phyloP scores from a whole-genome alignment of 2,329 filamentous ascomycete genomes.

The Fusarium graminum region DNA sequence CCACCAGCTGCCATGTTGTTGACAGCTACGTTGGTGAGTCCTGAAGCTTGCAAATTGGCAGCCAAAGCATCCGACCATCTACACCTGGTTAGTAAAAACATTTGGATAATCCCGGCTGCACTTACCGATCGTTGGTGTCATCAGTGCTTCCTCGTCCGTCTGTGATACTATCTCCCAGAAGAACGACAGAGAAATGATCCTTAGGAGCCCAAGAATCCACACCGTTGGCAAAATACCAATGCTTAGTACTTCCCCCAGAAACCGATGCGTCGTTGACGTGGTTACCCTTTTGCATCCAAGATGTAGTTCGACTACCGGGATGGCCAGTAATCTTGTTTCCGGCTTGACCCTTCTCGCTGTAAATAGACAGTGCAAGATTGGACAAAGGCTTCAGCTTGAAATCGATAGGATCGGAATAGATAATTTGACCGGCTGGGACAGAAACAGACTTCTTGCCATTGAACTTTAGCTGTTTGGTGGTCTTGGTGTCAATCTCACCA shows the following conservation, averaged over 20 bases:
- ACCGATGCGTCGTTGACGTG: slow-evolving; percentile 31
- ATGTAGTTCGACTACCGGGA: slow-evolving; percentile 36
- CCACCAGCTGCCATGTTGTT: slow-evolving; percentile 39
- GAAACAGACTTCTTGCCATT: slow-evolving; percentile 21
- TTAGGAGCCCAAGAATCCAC: slow-evolving; percentile 26
- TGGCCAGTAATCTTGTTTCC: slow-evolving; percentile 35
- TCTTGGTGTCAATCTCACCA: slow-evolving; percentile 23
- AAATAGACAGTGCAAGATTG: slow-evolving; percentile 29
- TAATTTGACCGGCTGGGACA: slow-evolving; percentile 16
- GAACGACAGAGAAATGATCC: slow-evolving; percentile 30
- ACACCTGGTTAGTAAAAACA: background rate
- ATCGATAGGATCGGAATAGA: slow-evolving; percentile 27
- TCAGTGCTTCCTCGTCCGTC: slow-evolving; percentile 38
- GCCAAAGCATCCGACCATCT: slow-evolving; percentile 38
- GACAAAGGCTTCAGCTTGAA: slow-evolving; percentile 30
- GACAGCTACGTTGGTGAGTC: slow-evolving; percentile 22
- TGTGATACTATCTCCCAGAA: slow-evolving; percentile 36
- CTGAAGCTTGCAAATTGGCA: slow-evolving; percentile 19
- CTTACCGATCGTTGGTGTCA: slow-evolving; percentile 30
- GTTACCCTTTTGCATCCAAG: slow-evolving; percentile 35
- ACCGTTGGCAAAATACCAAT: slow-evolving; percentile 37
- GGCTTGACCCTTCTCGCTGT: slow-evolving; percentile 22
- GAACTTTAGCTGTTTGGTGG: slow-evolving; percentile 16
- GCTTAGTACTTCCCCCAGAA: slow-evolving; percentile 25
- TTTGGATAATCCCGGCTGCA: fast-evolving